Percentiles rank a stretch among this genome's conserved stretches.
Evolutionary conservation across 2,329 filamentous ascomycete species (phyloP).

Genomic region (Calonectria multiphialidica): DNA sequence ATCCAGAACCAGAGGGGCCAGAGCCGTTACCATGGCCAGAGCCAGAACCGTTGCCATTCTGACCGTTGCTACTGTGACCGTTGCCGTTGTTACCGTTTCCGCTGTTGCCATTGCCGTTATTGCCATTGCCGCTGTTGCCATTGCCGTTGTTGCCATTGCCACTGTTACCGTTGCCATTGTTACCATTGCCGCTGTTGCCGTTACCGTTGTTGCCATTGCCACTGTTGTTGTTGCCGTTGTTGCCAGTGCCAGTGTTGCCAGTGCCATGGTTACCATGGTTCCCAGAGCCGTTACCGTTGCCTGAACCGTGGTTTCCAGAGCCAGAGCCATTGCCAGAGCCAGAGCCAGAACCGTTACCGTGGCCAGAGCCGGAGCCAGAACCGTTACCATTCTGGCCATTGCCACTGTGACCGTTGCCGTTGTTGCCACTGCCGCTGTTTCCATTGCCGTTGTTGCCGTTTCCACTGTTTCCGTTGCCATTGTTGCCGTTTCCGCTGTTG

Average conservation of each 20-base stretch:
- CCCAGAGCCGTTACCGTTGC: slow-evolving; percentile 16
- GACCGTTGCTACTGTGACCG: slow-evolving; percentile 43
- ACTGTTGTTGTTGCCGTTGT: neutral
- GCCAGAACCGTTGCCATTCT: slow-evolving; percentile 51
- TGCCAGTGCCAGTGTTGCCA: slow-evolving; percentile 51
- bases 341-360: slow-evolving; percentile 7
- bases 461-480: slow-evolving; percentile 10
- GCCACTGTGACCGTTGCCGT: slow-evolving; percentile 25
- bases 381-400: neutral
- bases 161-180: slow-evolving; percentile 58
- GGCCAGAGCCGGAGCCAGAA: neutral
- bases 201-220: slow-evolving; percentile 30
- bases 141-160: slow-evolving; percentile 47
- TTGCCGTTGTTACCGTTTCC: slow-evolving; percentile 56
- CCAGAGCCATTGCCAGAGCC: slow-evolving; percentile 47
- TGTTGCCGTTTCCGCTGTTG: slow-evolving; percentile 15
- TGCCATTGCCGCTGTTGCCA: slow-evolving; percentile 39
- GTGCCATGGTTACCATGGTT: slow-evolving; percentile 4
- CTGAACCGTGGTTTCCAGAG: slow-evolving; percentile 31
- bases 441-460: slow-evolving; percentile 17
- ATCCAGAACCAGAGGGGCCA: neutral
- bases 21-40: neutral
- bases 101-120: slow-evolving; percentile 32
- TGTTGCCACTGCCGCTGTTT: slow-evolving; percentile 9
- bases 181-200: slow-evolving; percentile 40